Evolutionary conservation across 2,329 filamentous ascomycete species (phyloP), one percentile per base, ranked within the genome.

Genomic region (Penicillium sp.): DNA sequence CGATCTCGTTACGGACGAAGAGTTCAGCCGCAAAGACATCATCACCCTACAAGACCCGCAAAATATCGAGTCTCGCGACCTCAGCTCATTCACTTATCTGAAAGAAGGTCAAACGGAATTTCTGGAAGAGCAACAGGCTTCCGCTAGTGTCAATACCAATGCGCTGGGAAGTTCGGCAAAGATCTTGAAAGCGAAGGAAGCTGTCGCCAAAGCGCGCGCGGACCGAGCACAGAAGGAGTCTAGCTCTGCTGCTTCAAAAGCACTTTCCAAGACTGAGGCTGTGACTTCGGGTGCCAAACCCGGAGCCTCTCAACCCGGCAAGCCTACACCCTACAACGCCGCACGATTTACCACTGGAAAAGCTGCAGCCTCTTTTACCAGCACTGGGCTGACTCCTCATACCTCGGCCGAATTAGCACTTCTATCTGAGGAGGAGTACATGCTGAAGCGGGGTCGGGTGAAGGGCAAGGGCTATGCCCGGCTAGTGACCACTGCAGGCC

Each of bases 41-140:
- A 96, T 99, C 69, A 97, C 92, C 0, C 80, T 99, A 10, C 96
- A 99, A 72, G 95, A 99, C 72, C 95, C 95, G 11, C 93, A 96
- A 72, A 96, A 96, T 73, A 81, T 95, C 21, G 88, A 89, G 55
- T 86, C 87, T 54, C 81, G 93, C 64, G 90, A 98, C 72, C 81
- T 97, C 61, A 92, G 88, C 75, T 86, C 88, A 46, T 99, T 96
- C 81, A 93, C 95, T 71, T 93, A 92, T 67, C 76, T 99, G 54
- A 86, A 92, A 68, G 92, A 98, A 23, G 93, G 95, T 9, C 84
- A 86, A 50, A 86, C 85, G 3, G 82, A 87, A 3, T 74, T 89
- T 49, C 89, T 88, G 0, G 86, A 85, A 26, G 87, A 90, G 53
- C 87, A 95, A 51, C 80, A 85, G 58, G 67, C 75, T 13, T 62